Conservation (phyloP, 257 asterid genomes). For the Misopates orontium region DNA sequence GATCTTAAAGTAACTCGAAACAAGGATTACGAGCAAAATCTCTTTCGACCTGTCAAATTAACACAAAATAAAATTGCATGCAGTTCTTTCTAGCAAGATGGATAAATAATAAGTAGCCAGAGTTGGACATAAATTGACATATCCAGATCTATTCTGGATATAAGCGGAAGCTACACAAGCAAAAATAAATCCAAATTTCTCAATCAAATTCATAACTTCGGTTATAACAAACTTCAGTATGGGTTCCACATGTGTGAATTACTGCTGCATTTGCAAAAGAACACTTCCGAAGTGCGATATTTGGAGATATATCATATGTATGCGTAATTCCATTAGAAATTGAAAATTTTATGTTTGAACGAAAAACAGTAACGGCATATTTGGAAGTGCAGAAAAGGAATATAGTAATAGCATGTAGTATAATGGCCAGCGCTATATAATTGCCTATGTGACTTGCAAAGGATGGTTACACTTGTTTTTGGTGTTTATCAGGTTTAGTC, state of each 20-base stretch:
- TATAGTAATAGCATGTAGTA: neutral
- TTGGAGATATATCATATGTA: neutral
- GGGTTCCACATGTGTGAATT: neutral
- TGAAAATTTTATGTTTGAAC: neutral
- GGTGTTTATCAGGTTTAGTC: too few relatives aligned
- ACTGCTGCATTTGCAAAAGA: too few relatives aligned
- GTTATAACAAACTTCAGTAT: neutral
- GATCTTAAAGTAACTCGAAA: conserved; percentile 83
- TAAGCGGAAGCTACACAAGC: neutral
- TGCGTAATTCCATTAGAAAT: neutral
- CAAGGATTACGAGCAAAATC: conserved; percentile 48
- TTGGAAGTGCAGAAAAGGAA: neutral
- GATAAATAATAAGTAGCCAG: conserved; percentile 14
- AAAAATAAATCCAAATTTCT: conserved; percentile 1
- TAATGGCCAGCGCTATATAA: neutral
- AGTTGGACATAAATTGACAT: conserved; percentile 2
- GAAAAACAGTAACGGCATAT: neutral
- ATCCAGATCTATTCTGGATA: neutral
- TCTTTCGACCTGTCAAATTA: conserved; percentile 60
- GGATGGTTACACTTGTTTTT: too few relatives aligned
- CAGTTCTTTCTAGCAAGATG: conserved; percentile 5
- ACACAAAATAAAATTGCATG: conserved; percentile 14
- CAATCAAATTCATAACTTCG: conserved; percentile 16
- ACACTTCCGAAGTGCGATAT: neutral
- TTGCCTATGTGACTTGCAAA: neutral